Conservation (phyloP, 2,329 filamentous ascomycete species). For the Aspergillus felis region DNA sequence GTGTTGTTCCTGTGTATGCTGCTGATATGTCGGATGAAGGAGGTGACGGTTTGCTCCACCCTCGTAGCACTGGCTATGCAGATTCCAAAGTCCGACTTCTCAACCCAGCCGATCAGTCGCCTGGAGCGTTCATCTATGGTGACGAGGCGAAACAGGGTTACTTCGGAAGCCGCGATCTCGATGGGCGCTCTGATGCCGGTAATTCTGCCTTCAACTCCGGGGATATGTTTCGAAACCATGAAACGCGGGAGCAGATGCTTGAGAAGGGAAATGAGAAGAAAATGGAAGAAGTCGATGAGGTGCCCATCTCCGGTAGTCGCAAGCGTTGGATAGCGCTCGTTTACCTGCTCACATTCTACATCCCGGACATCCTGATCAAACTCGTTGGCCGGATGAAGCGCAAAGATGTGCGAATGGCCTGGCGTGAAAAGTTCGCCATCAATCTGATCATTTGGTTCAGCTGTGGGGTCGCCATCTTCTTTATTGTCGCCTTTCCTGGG, state of each 20-base stretch:
- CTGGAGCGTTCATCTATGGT: conserved; percentile 61
- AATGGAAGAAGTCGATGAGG: conserved; percentile 84
- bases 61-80: conserved; percentile 35
- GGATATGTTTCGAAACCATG: conserved; percentile 97
- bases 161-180: conserved; percentile 74
- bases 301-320: conserved; percentile 70
- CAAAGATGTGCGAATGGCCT: conserved; percentile 87
- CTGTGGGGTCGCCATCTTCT: conserved; percentile 75
- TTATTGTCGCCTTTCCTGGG: conserved; percentile 82
- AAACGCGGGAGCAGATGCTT: conserved; percentile 89
- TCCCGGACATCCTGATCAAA: conserved; percentile 80
- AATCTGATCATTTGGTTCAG: conserved; percentile 94
- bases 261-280: conserved; percentile 91
- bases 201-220: conserved; percentile 85
- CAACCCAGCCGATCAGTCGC: conserved; percentile 43
- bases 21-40: conserved; percentile 55
- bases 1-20: conserved; percentile 54
- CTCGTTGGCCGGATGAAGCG: conserved; percentile 79
- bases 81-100: conserved; percentile 57
- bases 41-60: conserved; percentile 58
- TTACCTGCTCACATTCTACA: conserved; percentile 76
- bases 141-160: conserved; percentile 76
- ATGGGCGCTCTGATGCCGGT: conserved; percentile 85
- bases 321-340: conserved; percentile 89
- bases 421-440: conserved; percentile 97